Evolutionary conservation across 2,329 filamentous ascomycete species (phyloP).

Genomic region (Macrophomina phaseolina): DNA sequence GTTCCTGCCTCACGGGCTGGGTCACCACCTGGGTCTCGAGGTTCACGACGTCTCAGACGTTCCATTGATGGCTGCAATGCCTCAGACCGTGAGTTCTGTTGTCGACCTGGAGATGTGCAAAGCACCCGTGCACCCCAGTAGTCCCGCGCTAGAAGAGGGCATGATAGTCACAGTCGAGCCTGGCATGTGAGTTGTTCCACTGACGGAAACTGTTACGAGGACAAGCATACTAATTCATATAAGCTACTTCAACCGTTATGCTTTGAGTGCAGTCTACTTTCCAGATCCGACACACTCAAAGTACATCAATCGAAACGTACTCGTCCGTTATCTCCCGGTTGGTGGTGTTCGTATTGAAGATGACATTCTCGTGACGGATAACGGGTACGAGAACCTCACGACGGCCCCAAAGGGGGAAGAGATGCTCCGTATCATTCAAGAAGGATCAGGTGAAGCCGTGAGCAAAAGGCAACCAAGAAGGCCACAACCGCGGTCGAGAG

Average conservation of each 20-base stretch:
- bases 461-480: background rate
- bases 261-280: constrained; percentile 76
- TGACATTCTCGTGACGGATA: constrained; percentile 73
- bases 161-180: constrained; percentile 65
- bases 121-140: constrained; percentile 40
- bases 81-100: constrained; percentile 40
- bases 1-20: constrained; percentile 90
- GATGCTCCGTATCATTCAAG: constrained; percentile 62
- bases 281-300: constrained; percentile 72
- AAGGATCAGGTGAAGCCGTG: background rate
- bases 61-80: constrained; percentile 13
- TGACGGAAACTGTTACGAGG: too few species aligned
- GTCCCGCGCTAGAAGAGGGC: constrained; percentile 53
- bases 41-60: constrained; percentile 71
- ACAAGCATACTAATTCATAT: constrained; percentile 36
- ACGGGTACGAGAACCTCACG: constrained; percentile 74
- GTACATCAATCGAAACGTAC: constrained; percentile 75
- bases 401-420: constrained; percentile 72
- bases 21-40: constrained; percentile 91
- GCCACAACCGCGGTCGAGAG: background rate
- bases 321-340: constrained; percentile 82
- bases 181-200: constrained; percentile 47
- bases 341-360: constrained; percentile 77
- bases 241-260: constrained; percentile 92
- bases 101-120: constrained; percentile 39